These are phyloP conservation scores for Striga asiatica DNA, from an alignment of 257 asterid genomes.

Conservation along the genomic window DNA sequence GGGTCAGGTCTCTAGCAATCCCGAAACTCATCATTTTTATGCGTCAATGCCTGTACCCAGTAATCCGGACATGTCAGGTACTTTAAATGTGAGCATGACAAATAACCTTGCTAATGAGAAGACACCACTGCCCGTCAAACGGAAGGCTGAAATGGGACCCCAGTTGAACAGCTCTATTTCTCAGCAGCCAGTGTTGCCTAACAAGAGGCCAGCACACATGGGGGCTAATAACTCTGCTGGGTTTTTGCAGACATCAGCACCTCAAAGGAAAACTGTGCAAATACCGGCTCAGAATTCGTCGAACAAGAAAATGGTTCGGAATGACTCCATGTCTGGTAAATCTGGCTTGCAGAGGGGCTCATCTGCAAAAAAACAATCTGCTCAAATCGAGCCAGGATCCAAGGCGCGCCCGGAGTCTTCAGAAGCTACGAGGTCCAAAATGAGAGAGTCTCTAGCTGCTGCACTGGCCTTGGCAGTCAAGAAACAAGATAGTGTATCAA, in stretches of 20 bases:
- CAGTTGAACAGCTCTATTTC: conserved; percentile 18
- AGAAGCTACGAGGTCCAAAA: conserved; percentile 77
- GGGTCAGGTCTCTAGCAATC: conserved; percentile 25
- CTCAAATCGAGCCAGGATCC: conserved; percentile 39
- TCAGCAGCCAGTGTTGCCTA: conserved; percentile 32
- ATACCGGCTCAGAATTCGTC: conserved; percentile 24
- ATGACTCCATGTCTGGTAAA: conserved; percentile 46
- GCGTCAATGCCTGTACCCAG: conserved; percentile 24
- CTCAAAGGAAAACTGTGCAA: conserved; percentile 27
- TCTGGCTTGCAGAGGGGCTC: conserved; percentile 53
- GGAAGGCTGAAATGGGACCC: conserved; percentile 66
- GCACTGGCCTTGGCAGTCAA: conserved; percentile 52
- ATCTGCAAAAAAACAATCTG: conserved; percentile 45
- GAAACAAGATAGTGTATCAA: conserved; percentile 26
- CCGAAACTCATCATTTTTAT: conserved; percentile 24
- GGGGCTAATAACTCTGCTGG: conserved; percentile 24
- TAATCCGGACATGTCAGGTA: conserved; percentile 23
- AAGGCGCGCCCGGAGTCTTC: conserved; percentile 44
- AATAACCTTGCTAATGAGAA: conserved; percentile 28
- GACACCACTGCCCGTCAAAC: conserved; percentile 38
- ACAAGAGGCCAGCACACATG: conserved; percentile 41
- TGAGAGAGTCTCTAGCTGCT: conserved; percentile 84
- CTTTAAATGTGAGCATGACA: conserved; percentile 15
- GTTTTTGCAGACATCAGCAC: conserved; percentile 23
- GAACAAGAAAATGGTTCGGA: conserved; percentile 45